Evolutionary conservation across 495 filamentous ascomycete genomes (phyloP).

Genomic region (Hypoxylon perforatum): DNA sequence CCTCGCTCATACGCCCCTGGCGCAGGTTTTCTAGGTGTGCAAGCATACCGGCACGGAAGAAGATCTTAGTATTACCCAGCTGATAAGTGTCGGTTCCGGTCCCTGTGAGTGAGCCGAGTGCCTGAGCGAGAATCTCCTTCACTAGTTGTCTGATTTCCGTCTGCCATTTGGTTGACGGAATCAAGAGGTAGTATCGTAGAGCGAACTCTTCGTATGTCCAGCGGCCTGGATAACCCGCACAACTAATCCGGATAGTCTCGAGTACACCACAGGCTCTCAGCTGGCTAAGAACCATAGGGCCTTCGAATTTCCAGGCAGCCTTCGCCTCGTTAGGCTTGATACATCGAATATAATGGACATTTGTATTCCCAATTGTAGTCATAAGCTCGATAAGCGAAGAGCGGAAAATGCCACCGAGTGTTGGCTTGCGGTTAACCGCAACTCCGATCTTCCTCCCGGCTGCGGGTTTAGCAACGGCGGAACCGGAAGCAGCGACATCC

Average conservation of each 20-base stretch:
- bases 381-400: constrained; percentile 98
- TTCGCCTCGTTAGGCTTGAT: constrained; percentile 99
- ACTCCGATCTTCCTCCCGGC: constrained; percentile 87
- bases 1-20: constrained; percentile 88
- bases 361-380: constrained; percentile 95
- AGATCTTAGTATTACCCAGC: constrained; percentile 96
- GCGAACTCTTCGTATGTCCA: constrained; percentile 99
- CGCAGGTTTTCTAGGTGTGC: constrained; percentile 95
- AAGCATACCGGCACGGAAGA: constrained; percentile 99
- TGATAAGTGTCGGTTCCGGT: constrained; percentile 95
- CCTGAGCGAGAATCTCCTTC: constrained; percentile 87
- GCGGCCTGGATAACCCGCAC: constrained; percentile 95
- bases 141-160: constrained; percentile 94
- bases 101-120: constrained; percentile 79
- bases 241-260: constrained; percentile 97
- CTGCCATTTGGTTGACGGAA: constrained; percentile 90
- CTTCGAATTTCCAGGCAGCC: constrained; percentile 97
- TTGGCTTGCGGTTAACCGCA: constrained; percentile 94
- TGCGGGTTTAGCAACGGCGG: constrained; percentile 74
- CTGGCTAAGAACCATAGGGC: constrained; percentile 98
- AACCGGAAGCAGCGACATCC: constrained; percentile 74
- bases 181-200: constrained; percentile 97
- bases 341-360: constrained; percentile 99
- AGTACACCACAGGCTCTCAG: constrained; percentile 98
- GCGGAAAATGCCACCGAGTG: constrained; percentile 97